These are phyloP conservation scores for Epichloe bromicola DNA, from an alignment of 2,329 filamentous ascomycete species.

Conservation along the genomic window DNA sequence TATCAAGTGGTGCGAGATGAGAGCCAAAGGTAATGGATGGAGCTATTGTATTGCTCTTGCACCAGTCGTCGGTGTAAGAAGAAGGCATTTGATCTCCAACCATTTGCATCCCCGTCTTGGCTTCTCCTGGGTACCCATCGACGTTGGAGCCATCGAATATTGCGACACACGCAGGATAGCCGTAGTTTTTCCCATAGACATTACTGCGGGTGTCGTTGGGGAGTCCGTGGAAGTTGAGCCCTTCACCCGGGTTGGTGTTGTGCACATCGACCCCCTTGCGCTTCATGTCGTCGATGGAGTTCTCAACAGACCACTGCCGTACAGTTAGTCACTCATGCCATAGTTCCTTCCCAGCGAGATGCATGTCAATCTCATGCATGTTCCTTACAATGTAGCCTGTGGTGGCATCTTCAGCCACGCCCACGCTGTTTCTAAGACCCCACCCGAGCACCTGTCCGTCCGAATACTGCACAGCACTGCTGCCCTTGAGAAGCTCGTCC, in stretches of 20 bases:
- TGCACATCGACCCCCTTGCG: constrained; percentile 45
- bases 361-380: neutral
- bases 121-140: constrained; percentile 21
- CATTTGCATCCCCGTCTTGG: constrained; percentile 13
- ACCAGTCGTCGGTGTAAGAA: constrained; percentile 12
- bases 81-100: constrained; percentile 11
- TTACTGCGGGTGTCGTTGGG: constrained; percentile 21
- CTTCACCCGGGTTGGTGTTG: constrained; percentile 55
- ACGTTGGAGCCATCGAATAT: constrained; percentile 32
- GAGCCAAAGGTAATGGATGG: constrained; percentile 20
- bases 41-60: constrained; percentile 9
- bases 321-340: neutral
- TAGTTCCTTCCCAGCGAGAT: neutral
- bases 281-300: constrained; percentile 48
- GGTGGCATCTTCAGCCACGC: constrained; percentile 44
- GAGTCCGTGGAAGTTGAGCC: constrained; percentile 56
- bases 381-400: constrained; percentile 28
- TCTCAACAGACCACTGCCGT: constrained; percentile 43
- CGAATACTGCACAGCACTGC: constrained; percentile 23
- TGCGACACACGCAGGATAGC: constrained; percentile 50
- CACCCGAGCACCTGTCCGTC: constrained; percentile 39
- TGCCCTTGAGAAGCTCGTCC: constrained; percentile 13
- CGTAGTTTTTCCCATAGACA: constrained; percentile 36
- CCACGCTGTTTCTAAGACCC: constrained; percentile 59
- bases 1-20: constrained; percentile 52